Percentiles rank a stretch among this genome's conserved stretches.
These are phyloP conservation scores for Beauveria scarabaeidicola DNA, from an alignment of 2,329 filamentous ascomycete species.

Conservation along the genomic window DNA sequence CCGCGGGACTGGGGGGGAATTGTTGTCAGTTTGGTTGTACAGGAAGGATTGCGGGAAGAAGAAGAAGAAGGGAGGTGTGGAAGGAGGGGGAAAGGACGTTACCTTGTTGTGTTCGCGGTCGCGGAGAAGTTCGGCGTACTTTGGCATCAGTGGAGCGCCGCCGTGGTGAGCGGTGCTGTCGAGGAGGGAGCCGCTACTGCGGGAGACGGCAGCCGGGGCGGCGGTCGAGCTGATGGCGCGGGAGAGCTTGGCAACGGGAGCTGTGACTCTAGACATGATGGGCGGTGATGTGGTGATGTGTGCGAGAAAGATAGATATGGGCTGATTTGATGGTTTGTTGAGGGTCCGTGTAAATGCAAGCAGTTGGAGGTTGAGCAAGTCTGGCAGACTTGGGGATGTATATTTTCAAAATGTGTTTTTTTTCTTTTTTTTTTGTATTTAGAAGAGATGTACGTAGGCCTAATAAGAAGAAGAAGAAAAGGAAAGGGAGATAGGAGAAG, in stretches of 20 bases:
- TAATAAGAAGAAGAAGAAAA: too few relatives aligned
- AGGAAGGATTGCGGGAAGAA: neutral
- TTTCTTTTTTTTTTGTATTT: neutral
- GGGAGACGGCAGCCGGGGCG: slow-evolving; percentile 30
- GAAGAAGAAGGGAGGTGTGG: neutral
- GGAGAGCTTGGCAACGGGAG: slow-evolving; percentile 40
- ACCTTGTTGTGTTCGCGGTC: slow-evolving; percentile 36
- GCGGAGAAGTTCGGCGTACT: slow-evolving; percentile 38
- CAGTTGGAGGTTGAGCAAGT: neutral
- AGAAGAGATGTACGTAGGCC: neutral
- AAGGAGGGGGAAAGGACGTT: slow-evolving; percentile 17
- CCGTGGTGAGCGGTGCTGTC: slow-evolving; percentile 26
- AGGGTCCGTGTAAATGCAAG: neutral
- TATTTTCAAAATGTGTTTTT: neutral
- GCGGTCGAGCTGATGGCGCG: slow-evolving; percentile 30
- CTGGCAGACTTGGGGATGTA: neutral
- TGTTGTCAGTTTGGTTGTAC: slow-evolving; percentile 6
- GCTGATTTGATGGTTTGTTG: neutral
- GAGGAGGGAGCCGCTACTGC: slow-evolving; percentile 26
- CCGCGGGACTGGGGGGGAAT: slow-evolving; percentile 23
- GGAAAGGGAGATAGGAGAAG: neutral
- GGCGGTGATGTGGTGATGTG: neutral
- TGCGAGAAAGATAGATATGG: neutral
- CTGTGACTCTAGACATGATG: slow-evolving; percentile 42
- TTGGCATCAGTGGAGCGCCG: slow-evolving; percentile 34